Evolutionary conservation across 129 eudicot species (phyloP).

Genomic region (Scalesia atractyloides): DNA sequence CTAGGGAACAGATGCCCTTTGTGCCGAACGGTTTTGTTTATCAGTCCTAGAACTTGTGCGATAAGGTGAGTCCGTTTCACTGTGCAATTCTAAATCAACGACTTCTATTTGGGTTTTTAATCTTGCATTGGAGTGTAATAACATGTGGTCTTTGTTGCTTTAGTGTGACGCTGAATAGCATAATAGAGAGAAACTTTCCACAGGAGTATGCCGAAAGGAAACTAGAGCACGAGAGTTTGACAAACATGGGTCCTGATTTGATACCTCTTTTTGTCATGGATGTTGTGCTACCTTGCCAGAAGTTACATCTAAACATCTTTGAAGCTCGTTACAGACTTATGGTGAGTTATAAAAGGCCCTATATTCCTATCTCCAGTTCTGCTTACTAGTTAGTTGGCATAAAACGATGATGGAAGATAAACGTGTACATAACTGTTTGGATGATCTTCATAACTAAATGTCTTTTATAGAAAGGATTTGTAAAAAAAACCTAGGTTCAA

Average conservation of each 20-base stretch:
- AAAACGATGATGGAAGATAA: too few relatives aligned
- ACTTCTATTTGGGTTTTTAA: background rate
- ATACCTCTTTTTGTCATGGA: conserved; percentile 98
- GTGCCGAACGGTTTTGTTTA: conserved; percentile 89
- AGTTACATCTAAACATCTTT: conserved; percentile 84
- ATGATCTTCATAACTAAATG: background rate
- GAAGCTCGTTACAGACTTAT: conserved; percentile 98
- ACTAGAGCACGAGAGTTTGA: conserved; percentile 71
- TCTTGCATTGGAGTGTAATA: background rate
- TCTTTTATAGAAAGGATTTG: background rate
- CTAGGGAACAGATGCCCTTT: conserved; percentile 94
- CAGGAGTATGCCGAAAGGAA: conserved; percentile 88
- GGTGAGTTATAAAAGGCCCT: conserved; percentile 54
- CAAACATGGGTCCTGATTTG: conserved; percentile 73
- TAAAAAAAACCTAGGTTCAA: background rate
- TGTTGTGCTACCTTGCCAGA: conserved; percentile 94
- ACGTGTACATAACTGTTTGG: background rate
- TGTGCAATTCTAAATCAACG: background rate
- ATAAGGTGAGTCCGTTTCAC: conserved; percentile 59
- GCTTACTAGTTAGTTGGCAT: background rate
- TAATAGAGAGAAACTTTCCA: conserved; percentile 85
- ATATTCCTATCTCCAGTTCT: conserved; percentile 4
- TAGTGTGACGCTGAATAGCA: conserved; percentile 93
- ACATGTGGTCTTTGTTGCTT: background rate
- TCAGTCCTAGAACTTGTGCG: conserved; percentile 84